Base-by-base conservation (phyloP, 2,329 filamentous ascomycete species). In the Paraphaeosphaeria minitans region DNA sequence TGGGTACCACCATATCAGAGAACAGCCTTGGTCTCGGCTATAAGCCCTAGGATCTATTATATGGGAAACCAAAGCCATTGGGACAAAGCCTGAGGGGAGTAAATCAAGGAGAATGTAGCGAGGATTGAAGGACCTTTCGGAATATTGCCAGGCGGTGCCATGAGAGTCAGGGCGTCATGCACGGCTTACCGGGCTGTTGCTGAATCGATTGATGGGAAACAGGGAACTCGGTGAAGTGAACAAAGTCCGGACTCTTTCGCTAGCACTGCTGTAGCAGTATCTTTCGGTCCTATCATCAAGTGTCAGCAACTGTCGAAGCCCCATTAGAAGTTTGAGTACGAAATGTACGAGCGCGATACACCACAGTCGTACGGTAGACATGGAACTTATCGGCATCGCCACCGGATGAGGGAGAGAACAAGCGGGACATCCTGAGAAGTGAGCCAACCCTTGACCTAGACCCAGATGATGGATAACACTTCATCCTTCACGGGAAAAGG, bases 11-110 rank as follows among this genome's bases (percentile, higher is more conserved):
- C 27, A 21, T 29, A 16, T 16, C 19, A 21, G 46, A 10, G 19
- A 49, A 14, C 29, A 50, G 47, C 31, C 8, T 39, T 50, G 14
- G 6, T 50, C 47, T 50, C 47, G 47, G 47, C 47, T 50, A 22
- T 19, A 3, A 13, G 16, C 19, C 31, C 19, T 10, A 24, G 5
- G 33, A 41, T 50, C 46, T 19, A 21, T 35, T 27, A 29, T 49
- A 49, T 49, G 14, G 8, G 19, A 29, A 9, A 49, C 46, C 46
- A 49, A 35, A 35, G 45, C 24, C 46, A 10, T 33, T 9, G 5
- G 46, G n/a, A 49, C 46, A 12, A 3, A 49, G 46, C 46, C 47
- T 35, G 47, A 10, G 37, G 7, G 9, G 4, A 22, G 29, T 8
- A 31, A 9, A 12, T 10, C 29, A 8, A 12, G 2, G 29, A 29